Base-by-base conservation (phyloP, 2,329 filamentous ascomycete species). In the Chrysoporthe austroafricana region DNA sequence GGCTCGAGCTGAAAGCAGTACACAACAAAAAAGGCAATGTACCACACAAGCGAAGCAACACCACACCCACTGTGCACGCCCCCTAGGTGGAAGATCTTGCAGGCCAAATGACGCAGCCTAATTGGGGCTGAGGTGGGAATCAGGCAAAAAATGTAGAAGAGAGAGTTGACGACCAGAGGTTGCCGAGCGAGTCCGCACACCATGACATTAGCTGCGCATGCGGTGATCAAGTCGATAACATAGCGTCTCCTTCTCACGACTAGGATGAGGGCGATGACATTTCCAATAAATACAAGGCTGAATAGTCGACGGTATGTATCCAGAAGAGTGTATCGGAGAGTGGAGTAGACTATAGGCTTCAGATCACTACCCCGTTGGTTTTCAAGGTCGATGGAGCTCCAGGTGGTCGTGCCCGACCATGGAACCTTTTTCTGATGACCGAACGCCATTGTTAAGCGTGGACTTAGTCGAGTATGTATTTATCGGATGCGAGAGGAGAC, bases 221-320 rank as follows among this genome's bases (percentile, higher is more conserved):
- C 72, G 26, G 63, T 75, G 59, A 61, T 21, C n/a, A 46, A 13
- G 16, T 61, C 59, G 59, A 46, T 32, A 6, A 34, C 21, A 13
- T 61, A 46, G 4, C 21, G 42, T 2, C 43, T 21, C 5, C 43
- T 14, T 3, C 44, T 54, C 26, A 43, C 43, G 62, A 85, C 76
- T 63, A 77, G 76, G 70, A 80, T 73, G 62, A 86, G 78, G 43
- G 84, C 85, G 34, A 78, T 79, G 52, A 83, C 72, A 71, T 89
- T 89, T 69, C 78, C 73, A 48, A 87, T 71, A 67, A 84, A 81
- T 42, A 86, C 78, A 11, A 87, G 65, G 57, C 83, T 83, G 76
- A 89, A 88, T 7, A 89, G 81, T 2, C 83, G 81, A 26, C 86
- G 82, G 71, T 89, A 89, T 36, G 84, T 79, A 64, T 84, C 84